These are phyloP conservation scores for Schwanniomyces vanrijiae DNA, from an alignment of 805 yeast genomes.

Conservation along the genomic window DNA sequence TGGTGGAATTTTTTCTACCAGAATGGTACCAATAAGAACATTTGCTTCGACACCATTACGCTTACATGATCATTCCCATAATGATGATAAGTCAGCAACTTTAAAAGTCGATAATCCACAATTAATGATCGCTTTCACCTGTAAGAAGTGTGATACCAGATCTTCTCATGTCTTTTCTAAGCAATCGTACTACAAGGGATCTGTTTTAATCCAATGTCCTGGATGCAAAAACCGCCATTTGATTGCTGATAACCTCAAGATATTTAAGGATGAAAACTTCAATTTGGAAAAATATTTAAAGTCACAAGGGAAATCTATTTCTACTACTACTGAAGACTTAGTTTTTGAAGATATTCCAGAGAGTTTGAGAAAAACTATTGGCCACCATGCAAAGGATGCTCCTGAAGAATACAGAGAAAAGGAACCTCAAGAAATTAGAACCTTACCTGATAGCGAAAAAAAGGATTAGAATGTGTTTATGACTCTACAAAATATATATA, in stretches of 20 bases:
- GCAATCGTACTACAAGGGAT: constrained; percentile 85
- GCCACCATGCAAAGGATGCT: constrained; percentile 69
- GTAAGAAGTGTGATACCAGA: constrained; percentile 80
- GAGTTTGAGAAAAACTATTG: constrained; percentile 47
- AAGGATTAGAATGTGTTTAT: not conserved
- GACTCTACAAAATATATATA: not conserved
- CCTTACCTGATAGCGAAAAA: constrained; percentile 4
- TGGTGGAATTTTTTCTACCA: not conserved
- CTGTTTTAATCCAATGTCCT: constrained; percentile 89
- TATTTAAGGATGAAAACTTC: constrained; percentile 74
- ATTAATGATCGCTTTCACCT: constrained; percentile 86
- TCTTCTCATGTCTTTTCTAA: constrained; percentile 90
- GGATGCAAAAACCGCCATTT: constrained; percentile 85
- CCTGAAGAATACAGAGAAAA: constrained; percentile 41
- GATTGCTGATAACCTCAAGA: constrained; percentile 73
- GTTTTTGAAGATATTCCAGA: constrained; percentile 70
- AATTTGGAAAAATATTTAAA: constrained; percentile 78
- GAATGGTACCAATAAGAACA: not conserved
- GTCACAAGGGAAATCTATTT: constrained; percentile 74
- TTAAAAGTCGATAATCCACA: constrained; percentile 72
- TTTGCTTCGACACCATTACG: not conserved
- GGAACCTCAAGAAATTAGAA: constrained; percentile 2
- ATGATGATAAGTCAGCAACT: constrained; percentile 8
- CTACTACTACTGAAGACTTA: constrained; percentile 64
- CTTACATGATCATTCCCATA: not conserved